Conservation (phyloP, 805 yeast species). For the Wickerhamiella australiensis region DNA sequence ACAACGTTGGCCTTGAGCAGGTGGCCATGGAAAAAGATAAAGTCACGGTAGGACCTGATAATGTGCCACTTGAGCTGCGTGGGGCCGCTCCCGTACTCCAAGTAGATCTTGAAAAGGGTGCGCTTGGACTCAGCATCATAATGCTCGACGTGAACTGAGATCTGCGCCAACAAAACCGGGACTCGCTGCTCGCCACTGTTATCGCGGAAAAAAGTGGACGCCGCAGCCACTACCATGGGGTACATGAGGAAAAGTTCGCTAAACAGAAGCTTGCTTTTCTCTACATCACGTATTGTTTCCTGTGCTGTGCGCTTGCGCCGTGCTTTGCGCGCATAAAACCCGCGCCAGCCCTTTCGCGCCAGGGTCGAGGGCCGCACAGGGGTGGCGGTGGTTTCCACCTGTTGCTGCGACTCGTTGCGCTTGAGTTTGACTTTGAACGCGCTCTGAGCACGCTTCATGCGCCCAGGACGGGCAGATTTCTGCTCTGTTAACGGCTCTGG, state of each 20-base stretch:
- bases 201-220: conserved; percentile 63
- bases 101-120: conserved; percentile 46
- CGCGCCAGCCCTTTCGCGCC: conserved; percentile 11
- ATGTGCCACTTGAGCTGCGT: conserved; percentile 71
- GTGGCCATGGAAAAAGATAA: conserved; percentile 56
- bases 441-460: conserved; percentile 11
- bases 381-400: neutral
- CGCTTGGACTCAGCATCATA: conserved; percentile 29
- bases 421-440: conserved; percentile 6
- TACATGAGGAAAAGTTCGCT: conserved; percentile 50
- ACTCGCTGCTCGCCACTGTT: conserved; percentile 53
- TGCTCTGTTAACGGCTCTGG: neutral
- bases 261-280: conserved; percentile 24
- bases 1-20: conserved; percentile 26
- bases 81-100: conserved; percentile 84
- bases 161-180: conserved; percentile 63
- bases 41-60: conserved; percentile 56
- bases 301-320: conserved; percentile 14
- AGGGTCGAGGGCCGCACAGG: conserved; percentile 7
- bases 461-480: conserved; percentile 5
- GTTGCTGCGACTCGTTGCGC: conserved; percentile 1
- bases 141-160: conserved; percentile 46
- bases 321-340: conserved; percentile 4
- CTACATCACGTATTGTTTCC: conserved; percentile 18
- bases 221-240: conserved; percentile 56